phyloP scores from a whole-genome alignment of 2,329 filamentous ascomycete genomes.

The Septoria petroselini region DNA sequence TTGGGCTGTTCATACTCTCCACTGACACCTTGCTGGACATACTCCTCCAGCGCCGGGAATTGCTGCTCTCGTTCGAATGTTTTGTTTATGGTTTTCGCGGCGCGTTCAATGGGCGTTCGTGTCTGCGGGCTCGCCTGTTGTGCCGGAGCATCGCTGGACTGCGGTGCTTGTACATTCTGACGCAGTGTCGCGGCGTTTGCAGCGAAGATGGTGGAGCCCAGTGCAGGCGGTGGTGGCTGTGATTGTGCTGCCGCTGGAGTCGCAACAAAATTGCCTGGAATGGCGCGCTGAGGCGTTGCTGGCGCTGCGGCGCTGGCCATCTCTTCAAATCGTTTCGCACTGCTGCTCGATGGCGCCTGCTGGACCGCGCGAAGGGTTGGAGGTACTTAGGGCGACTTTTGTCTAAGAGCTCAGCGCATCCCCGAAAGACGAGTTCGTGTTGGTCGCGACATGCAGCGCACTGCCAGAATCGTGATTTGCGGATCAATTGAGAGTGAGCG shows the following conservation, averaged over 20 bases:
- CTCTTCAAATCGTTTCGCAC: too few species aligned
- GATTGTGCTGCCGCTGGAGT: slow-evolving; percentile 58
- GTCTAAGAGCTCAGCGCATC: slow-evolving; percentile 3
- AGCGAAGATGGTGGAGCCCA: slow-evolving; percentile 34
- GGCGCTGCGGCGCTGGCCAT: slow-evolving; percentile 33
- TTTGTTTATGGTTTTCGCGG: slow-evolving; percentile 77
- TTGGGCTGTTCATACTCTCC: slow-evolving; percentile 81
- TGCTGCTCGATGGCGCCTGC: neutral
- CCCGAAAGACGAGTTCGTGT: neutral
- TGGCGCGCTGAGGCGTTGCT: slow-evolving; percentile 64
- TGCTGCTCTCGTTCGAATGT: slow-evolving; percentile 71
- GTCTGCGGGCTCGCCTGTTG: slow-evolving; percentile 14
- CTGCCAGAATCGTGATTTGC: neutral
- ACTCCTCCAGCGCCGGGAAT: slow-evolving; percentile 86
- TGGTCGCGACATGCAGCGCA: slow-evolving; percentile 16
- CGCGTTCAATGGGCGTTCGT: slow-evolving; percentile 65
- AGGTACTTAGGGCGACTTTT: neutral
- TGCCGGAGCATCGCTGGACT: slow-evolving; percentile 16
- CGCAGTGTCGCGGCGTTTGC: slow-evolving; percentile 33
- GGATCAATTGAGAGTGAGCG: neutral
- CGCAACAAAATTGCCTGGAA: slow-evolving; percentile 72
- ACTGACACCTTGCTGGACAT: slow-evolving; percentile 78
- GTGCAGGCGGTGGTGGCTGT: slow-evolving; percentile 10
- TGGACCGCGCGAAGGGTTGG: neutral
- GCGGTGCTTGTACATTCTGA: slow-evolving; percentile 28